phyloP scores from a whole-genome alignment of 1,139 yeast genomes.

The Kodamaea sp. region DNA sequence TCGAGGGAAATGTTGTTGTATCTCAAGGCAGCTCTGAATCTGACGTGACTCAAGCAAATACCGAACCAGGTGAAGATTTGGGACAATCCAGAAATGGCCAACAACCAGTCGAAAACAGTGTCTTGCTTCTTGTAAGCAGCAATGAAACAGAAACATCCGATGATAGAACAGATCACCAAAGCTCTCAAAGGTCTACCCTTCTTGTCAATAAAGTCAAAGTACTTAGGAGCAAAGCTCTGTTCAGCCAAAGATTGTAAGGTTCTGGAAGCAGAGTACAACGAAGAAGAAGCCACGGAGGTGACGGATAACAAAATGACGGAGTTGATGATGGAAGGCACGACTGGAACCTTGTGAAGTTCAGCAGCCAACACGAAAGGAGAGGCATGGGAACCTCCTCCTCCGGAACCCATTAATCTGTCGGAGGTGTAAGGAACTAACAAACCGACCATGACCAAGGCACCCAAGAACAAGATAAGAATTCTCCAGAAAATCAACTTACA shows the following conservation, averaged over 20 bases:
- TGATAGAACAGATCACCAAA: conserved; percentile 32
- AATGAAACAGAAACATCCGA: conserved; percentile 32
- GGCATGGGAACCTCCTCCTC: conserved; percentile 38
- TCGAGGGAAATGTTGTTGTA: conserved; percentile 34
- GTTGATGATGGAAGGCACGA: conserved; percentile 43
- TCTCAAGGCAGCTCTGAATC: conserved; percentile 45
- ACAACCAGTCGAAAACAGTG: conserved; percentile 45
- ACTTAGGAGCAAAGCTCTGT: conserved; percentile 45
- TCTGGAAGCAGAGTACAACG: conserved; percentile 47
- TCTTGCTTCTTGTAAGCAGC: conserved; percentile 45
- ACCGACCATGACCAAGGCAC: conserved; percentile 43
- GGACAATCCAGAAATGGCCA: conserved; percentile 46
- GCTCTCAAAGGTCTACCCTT: conserved; percentile 47
- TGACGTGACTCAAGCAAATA: conserved; percentile 42
- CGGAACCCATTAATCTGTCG: conserved; percentile 40
- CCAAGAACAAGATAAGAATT: conserved; percentile 40
- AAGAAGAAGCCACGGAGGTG: conserved; percentile 47
- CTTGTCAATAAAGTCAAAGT: conserved; percentile 44
- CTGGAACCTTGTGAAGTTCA: conserved; percentile 39
- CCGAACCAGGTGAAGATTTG: conserved; percentile 46
- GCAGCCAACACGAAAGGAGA: conserved; percentile 51
- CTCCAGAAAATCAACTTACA: conserved; percentile 45
- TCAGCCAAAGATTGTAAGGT: conserved; percentile 45
- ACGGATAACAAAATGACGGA: conserved; percentile 47
- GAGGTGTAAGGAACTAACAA: conserved; percentile 45